phyloP scores from a whole-genome alignment of 768 basidiomycete genomes.

The Amyloporia xantha region DNA sequence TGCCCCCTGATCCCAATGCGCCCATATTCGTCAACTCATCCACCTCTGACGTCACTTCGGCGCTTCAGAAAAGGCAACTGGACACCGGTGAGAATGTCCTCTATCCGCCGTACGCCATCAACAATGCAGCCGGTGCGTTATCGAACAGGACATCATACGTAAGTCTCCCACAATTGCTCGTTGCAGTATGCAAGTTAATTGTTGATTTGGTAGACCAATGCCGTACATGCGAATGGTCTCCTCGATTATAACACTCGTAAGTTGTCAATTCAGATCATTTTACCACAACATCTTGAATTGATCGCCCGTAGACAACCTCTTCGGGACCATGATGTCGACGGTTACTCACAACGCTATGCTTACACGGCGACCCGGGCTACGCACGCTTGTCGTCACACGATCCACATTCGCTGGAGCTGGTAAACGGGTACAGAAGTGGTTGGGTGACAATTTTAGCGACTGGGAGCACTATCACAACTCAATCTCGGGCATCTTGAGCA shows the following conservation, averaged over 20 bases:
- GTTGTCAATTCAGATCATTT: slow-evolving; percentile 15
- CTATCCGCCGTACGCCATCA: slow-evolving; percentile 51
- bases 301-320: slow-evolving; percentile 44
- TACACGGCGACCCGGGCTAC: slow-evolving; percentile 50
- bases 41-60: slow-evolving; percentile 1
- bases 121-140: slow-evolving; percentile 44
- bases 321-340: slow-evolving; percentile 66
- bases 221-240: slow-evolving; percentile 51
- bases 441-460: slow-evolving; percentile 56
- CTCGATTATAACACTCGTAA: slow-evolving; percentile 49
- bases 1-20: slow-evolving; percentile 45
- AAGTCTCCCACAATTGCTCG: too few relatives aligned
- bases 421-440: slow-evolving; percentile 63
- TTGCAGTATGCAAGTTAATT: too few relatives aligned
- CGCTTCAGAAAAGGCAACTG: slow-evolving; percentile 23
- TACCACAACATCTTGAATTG: not conserved
- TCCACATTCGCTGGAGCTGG: slow-evolving; percentile 71
- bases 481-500: slow-evolving; percentile 61
- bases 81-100: slow-evolving; percentile 32
- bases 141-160: slow-evolving; percentile 52
- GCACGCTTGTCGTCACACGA: slow-evolving; percentile 63
- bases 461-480: slow-evolving; percentile 56
- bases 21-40: slow-evolving; percentile 40
- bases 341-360: slow-evolving; percentile 57
- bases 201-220: slow-evolving; percentile 24